phyloP scores from a whole-genome alignment of 805 yeast species.

The Cyberlindnera mycetangii region DNA sequence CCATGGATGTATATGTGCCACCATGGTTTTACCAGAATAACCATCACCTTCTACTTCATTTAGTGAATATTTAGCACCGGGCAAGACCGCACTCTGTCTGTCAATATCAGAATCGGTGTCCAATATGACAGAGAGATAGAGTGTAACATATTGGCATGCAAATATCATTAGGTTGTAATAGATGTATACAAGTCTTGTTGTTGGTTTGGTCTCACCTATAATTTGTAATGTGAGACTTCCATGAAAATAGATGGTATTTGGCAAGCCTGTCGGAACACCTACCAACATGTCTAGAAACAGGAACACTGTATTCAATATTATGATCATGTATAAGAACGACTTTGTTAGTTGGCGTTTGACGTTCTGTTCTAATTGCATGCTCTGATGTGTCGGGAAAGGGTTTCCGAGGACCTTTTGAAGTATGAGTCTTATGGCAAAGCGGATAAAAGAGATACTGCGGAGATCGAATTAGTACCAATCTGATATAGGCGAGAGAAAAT shows the following conservation, averaged over 20 bases:
- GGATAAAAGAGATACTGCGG: constrained; percentile 23
- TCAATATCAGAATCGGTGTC: constrained; percentile 28
- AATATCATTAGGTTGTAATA: constrained; percentile 32
- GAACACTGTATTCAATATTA: constrained; percentile 26
- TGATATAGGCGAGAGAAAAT: background rate
- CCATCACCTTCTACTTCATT: constrained; percentile 38
- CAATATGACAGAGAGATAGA: constrained; percentile 32
- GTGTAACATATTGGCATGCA: constrained; percentile 29
- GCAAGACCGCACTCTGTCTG: constrained; percentile 28
- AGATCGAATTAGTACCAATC: constrained; percentile 7
- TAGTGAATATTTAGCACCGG: constrained; percentile 24
- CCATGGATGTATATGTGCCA: constrained; percentile 36
- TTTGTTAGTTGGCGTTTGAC: constrained; percentile 29
- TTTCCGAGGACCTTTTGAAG: constrained; percentile 38
- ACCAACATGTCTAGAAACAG: constrained; percentile 36
- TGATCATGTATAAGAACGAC: constrained; percentile 28
- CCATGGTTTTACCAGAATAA: constrained; percentile 39
- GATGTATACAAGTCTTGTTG: constrained; percentile 25
- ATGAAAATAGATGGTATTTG: constrained; percentile 18
- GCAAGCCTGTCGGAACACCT: constrained; percentile 23
- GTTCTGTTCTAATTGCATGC: constrained; percentile 22
- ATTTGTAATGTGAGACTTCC: constrained; percentile 42
- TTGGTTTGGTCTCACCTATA: constrained; percentile 44
- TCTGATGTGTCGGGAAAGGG: constrained; percentile 37
- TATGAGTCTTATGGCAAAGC: constrained; percentile 32